Evolutionary conservation across 441 rosid species (phyloP), one percentile per base, ranked within the genome.

Genomic region (Pelargonium fulgidum): DNA sequence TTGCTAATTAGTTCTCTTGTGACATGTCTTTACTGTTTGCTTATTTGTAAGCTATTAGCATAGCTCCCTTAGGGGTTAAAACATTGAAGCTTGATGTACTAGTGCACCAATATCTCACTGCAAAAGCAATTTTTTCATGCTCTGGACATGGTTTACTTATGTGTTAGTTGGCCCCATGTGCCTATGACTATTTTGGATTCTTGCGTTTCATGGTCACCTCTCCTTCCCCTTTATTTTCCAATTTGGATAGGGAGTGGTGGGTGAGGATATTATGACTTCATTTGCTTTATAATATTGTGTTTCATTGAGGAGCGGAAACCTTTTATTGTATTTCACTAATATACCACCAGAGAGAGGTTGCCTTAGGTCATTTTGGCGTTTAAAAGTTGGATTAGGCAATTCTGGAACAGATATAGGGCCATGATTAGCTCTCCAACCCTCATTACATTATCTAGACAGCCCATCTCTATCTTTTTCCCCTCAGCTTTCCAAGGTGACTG

Each of bases 11-110:
- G 14, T 45, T 45, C n/a, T 45, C 50, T 45, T 11, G 12, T 45
- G 14, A 7, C 11, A 52, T 52, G 59, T 58, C 22, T 20, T 58
- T 19, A 58, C 29, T 20, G 24, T n/a, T 26, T 41, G 44, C 44
- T 41, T 1, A 41, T 41, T 41, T 41, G 11, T 41, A 7, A 41
- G 9, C 44, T 7, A 41, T 7, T 41, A 41, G 44, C 44, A 41
- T 41, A 41, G 44, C 44, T 8, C 44, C 44, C 89, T 96, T 39
- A 97, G 96, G 68, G 84, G 85, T 82, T 89, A 11, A 59, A 59
- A 33, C 19, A 54, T 62, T n/a, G 19, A 12, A 62, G 65, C 44
- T 7, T 62, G 7, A 13, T n/a, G 44, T 29, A 63, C 14, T 63
- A 14, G 20, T 63, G 66, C 45, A 29, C 13, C 45, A 26, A 33